A percentile compares a stretch with the other conserved stretches of the same genome.
Conservation (phyloP, 2,329 filamentous ascomycete species). For the Colletotrichum trifolii region DNA sequence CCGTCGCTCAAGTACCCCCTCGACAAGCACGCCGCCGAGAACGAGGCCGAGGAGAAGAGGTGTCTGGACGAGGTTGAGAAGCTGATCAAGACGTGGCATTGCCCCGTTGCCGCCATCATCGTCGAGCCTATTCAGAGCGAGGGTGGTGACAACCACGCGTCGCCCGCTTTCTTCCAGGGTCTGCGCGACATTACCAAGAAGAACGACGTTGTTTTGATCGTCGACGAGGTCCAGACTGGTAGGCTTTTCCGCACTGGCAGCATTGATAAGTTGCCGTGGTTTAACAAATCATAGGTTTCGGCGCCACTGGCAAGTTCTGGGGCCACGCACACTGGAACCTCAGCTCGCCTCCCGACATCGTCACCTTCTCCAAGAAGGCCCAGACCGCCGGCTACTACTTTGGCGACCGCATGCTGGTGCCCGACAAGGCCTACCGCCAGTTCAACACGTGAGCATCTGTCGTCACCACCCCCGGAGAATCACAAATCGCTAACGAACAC, state of each 20-base stretch:
- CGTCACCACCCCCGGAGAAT: neutral
- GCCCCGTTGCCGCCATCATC: slow-evolving; percentile 78
- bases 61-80: slow-evolving; percentile 80
- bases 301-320: slow-evolving; percentile 90
- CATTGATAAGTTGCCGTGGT: neutral
- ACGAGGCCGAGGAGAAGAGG: slow-evolving; percentile 76
- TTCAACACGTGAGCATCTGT: slow-evolving; percentile 72
- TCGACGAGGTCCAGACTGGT: slow-evolving; percentile 83
- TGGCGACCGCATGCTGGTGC: slow-evolving; percentile 77
- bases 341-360: slow-evolving; percentile 78
- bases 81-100: slow-evolving; percentile 73
- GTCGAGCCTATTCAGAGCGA: slow-evolving; percentile 87
- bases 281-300: slow-evolving; percentile 63
- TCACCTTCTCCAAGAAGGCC: slow-evolving; percentile 90
- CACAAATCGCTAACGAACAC: slow-evolving; percentile 2
- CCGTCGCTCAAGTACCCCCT: slow-evolving; percentile 82
- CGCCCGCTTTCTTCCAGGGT: slow-evolving; percentile 80
- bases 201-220: slow-evolving; percentile 78
- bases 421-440: slow-evolving; percentile 86
- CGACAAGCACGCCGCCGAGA: slow-evolving; percentile 75
- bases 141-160: slow-evolving; percentile 86
- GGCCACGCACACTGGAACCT: slow-evolving; percentile 88
- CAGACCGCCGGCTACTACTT: slow-evolving; percentile 88
- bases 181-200: slow-evolving; percentile 78
- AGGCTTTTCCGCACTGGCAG: neutral